Conservation (phyloP, 2,329 filamentous ascomycete species). For the Exophiala alcalophila region DNA sequence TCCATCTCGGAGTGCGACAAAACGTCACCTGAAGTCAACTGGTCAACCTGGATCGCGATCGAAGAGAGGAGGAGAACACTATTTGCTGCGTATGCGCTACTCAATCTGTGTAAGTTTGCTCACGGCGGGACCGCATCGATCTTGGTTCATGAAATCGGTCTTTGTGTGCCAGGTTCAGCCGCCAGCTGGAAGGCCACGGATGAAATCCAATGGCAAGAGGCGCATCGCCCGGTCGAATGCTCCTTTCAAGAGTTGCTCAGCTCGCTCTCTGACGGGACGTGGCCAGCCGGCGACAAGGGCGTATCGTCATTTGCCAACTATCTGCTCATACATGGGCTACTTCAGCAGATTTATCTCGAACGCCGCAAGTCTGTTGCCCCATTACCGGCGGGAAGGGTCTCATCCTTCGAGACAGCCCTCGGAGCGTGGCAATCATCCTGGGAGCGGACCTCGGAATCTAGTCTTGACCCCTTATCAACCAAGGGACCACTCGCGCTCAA, state of each 20-base stretch:
- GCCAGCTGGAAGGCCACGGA: constrained; percentile 17
- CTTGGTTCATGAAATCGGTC: constrained; percentile 19
- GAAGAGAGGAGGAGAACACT: constrained; percentile 24
- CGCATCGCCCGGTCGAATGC: not conserved
- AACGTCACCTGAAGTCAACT: constrained; percentile 44
- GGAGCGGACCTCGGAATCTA: constrained; percentile 29
- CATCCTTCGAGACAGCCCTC: constrained; percentile 18
- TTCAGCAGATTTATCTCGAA: constrained; percentile 9
- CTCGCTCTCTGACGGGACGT: constrained; percentile 3
- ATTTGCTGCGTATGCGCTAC: constrained; percentile 25
- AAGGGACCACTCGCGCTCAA: constrained; percentile 30
- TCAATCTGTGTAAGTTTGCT: constrained; percentile 26
- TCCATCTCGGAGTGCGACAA: constrained; percentile 58
- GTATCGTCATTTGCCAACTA: constrained; percentile 14
- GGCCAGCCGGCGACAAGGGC: not conserved
- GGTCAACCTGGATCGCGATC: constrained; percentile 20
- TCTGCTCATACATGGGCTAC: constrained; percentile 14
- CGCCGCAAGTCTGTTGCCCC: not conserved
- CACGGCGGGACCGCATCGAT: constrained; percentile 24
- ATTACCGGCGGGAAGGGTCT: not conserved
- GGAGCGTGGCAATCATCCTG: constrained; percentile 28
- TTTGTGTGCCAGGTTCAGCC: constrained; percentile 16
- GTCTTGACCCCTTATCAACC: constrained; percentile 25
- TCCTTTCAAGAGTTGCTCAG: constrained; percentile 4
- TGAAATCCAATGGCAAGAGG: constrained; percentile 4